Percentiles rank a stretch among this genome's conserved stretches.
Conservation (phyloP, 2,329 filamentous ascomycete genomes). For the Botryotinia convoluta region DNA sequence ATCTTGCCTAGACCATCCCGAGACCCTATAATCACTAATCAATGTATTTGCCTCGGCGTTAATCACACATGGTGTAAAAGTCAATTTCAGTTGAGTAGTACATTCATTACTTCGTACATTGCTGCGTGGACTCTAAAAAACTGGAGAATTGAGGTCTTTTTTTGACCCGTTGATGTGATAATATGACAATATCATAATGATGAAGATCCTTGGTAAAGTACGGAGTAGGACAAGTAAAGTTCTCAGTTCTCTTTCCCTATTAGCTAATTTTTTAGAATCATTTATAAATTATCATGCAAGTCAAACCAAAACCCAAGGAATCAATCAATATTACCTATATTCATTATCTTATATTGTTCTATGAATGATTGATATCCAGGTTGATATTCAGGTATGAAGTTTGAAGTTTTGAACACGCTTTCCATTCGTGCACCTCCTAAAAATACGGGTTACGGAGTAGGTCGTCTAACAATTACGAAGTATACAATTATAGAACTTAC, state of each 20-base stretch:
- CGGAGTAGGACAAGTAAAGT: conserved; percentile 1
- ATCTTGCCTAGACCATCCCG: background rate
- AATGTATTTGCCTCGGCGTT: background rate
- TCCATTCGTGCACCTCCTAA: background rate
- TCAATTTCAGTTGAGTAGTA: background rate
- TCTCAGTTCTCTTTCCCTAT: background rate
- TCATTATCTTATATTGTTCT: background rate
- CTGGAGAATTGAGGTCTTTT: background rate
- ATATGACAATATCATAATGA: background rate
- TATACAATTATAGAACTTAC: background rate
- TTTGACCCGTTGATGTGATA: background rate
- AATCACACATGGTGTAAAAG: conserved; percentile 5
- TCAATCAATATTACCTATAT: background rate
- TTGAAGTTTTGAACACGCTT: background rate
- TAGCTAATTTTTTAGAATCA: background rate
- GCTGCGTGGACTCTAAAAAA: background rate
- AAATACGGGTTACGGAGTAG: background rate
- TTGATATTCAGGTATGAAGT: background rate
- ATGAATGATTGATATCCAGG: background rate
- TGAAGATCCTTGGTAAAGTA: conserved; percentile 17
- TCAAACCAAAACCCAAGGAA: background rate
- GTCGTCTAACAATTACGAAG: background rate
- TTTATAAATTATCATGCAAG: background rate
- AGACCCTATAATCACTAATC: too few relatives aligned
- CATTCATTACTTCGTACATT: background rate